Evolutionary conservation across 306 rosid genomes (phyloP).

Genomic region (Casuarina equisetifolia): DNA sequence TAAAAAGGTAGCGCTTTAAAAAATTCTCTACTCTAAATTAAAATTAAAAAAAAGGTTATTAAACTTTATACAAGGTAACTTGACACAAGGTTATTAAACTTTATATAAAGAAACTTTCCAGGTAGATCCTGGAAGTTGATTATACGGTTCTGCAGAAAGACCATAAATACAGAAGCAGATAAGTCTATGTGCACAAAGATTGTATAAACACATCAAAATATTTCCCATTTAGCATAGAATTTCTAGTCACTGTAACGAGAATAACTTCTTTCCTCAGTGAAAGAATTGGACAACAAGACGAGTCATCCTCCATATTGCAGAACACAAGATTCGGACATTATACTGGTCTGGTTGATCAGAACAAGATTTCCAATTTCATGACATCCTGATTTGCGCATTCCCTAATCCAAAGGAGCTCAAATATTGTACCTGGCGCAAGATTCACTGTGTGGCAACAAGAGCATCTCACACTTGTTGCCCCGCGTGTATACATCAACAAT

Average conservation of each 20-base stretch:
- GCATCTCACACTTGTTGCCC: conserved; percentile 97
- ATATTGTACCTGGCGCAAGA: conserved; percentile 75
- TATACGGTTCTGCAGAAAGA: neutral
- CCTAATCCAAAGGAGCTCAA: conserved; percentile 6
- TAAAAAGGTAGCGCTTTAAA: neutral
- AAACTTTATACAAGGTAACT: neutral
- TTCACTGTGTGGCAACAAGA: conserved; percentile 89
- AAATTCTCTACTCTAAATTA: neutral
- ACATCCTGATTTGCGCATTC: conserved; percentile 8
- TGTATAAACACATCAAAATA: neutral
- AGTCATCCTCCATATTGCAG: conserved; percentile 9
- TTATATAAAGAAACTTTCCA: too few relatives aligned
- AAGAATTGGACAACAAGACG: conserved; percentile 1
- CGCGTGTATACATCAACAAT: conserved; percentile 81
- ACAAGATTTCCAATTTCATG: conserved; percentile 13
- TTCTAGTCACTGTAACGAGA: neutral
- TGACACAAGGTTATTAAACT: neutral
- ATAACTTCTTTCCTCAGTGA: neutral
- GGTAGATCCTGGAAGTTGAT: too few relatives aligned
- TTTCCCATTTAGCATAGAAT: neutral
- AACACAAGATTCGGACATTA: conserved; percentile 16
- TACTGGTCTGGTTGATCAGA: conserved; percentile 10
- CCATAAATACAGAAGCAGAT: neutral
- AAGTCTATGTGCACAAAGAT: neutral
- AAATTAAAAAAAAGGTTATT: neutral